phyloP scores from a whole-genome alignment of 192 early-diverging fungal species.

The Coemansia sp. region DNA sequence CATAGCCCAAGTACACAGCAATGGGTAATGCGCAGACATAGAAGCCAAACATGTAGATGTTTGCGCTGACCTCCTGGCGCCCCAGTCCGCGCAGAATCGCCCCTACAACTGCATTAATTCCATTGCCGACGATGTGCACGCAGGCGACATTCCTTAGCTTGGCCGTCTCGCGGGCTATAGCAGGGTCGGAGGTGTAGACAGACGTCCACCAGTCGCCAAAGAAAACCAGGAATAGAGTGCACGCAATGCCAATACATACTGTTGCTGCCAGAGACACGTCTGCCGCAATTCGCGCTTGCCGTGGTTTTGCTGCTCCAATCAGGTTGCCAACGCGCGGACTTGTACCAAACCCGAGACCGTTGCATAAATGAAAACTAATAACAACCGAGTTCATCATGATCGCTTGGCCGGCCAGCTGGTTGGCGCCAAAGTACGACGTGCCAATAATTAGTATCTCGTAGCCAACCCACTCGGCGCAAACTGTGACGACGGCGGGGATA shows the following conservation, averaged over 20 bases:
- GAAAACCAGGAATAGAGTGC: neutral
- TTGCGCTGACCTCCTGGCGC: constrained; percentile 55
- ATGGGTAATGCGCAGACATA: constrained; percentile 58
- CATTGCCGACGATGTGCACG: constrained; percentile 63
- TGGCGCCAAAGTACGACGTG: constrained; percentile 58
- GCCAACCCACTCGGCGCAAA: constrained; percentile 66
- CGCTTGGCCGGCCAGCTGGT: constrained; percentile 57
- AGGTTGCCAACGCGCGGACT: constrained; percentile 58
- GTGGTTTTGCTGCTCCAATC: constrained; percentile 40
- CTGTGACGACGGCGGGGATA: constrained; percentile 71
- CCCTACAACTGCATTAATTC: constrained; percentile 58
- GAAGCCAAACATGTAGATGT: constrained; percentile 55
- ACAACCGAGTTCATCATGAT: constrained; percentile 56
- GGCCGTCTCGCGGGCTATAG: constrained; percentile 65
- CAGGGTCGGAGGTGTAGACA: constrained; percentile 68
- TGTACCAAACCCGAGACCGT: constrained; percentile 57
- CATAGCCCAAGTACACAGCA: constrained; percentile 55
- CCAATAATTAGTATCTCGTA: constrained; percentile 49
- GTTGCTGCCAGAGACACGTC: constrained; percentile 18
- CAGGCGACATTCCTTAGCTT: constrained; percentile 67
- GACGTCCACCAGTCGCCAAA: constrained; percentile 46
- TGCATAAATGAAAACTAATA: constrained; percentile 53
- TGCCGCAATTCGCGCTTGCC: constrained; percentile 14
- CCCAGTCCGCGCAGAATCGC: constrained; percentile 58
- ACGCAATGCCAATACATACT: neutral